Evolutionary conservation across 2,329 filamentous ascomycete species (phyloP), one percentile per base, ranked within the genome.

Genomic region (Sclerotinia glacialis): DNA sequence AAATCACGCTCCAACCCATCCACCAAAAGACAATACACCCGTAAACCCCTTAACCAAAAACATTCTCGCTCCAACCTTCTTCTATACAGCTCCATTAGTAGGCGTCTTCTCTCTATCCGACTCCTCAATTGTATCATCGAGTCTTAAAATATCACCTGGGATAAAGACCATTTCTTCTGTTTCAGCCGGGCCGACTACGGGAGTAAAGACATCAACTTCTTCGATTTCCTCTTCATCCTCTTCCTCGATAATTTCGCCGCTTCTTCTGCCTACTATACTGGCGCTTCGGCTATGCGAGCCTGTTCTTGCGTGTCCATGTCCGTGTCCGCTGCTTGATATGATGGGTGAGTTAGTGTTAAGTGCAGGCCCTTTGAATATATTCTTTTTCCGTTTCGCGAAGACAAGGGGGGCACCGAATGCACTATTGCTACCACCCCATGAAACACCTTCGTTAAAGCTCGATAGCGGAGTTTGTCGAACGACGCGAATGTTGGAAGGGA

Each of bases 401-500:
- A 92, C 81, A 0, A 95, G 83, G 3, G 88, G 87, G 0, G 83
- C 83, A 3, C 64, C 64, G 16, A 63, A 63, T 14, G 80, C 81
- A 66, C 86, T 85, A 1, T 87, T 88, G 31, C 83, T 87, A 0
- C 84, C 83, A 40, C 65, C 65, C 65, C 65, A 67, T 26, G 65
- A 67, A 28, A 86, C 83, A 21, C 81, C 82, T 73, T 89, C 86
- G 68, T 86, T 86, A 72, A 86, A 88, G 12, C 83, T 74, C 44
- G 78, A 74, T 0, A 84, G 79, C 2, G 84, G 81, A 0, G 81
- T 77, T 18, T 83, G 87, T 40, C 93, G 86, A 1, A 94, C 91
- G 16, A 97, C 82, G 3, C 94, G 89, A 68, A 97, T 91, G 71
- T 93, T 96, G 62, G 88, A 91, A 0, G 94, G 93, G 73, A 98